Evolutionary conservation across 2,329 filamentous ascomycete genomes (phyloP).

Genomic region (Pseudocercospora crystallina): DNA sequence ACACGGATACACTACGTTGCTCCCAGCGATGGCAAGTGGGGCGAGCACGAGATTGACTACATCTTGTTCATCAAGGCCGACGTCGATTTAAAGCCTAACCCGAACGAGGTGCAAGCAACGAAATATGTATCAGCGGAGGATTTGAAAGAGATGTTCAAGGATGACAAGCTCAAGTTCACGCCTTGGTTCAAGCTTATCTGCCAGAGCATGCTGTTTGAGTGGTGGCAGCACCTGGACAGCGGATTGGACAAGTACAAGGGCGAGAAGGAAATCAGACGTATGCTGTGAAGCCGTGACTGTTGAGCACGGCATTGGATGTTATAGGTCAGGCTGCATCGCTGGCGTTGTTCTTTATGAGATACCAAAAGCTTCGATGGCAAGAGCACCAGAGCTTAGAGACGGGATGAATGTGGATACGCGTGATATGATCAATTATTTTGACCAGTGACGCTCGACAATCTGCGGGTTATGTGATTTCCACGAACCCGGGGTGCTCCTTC

Average conservation of each 20-base stretch:
- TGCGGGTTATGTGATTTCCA: too few relatives aligned
- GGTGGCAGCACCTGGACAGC: slow-evolving; percentile 84
- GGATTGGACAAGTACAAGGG: slow-evolving; percentile 82
- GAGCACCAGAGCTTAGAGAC: too few relatives aligned
- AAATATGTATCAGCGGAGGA: slow-evolving; percentile 80
- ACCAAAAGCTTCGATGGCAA: too few relatives aligned
- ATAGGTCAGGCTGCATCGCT: too few relatives aligned
- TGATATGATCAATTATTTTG: too few relatives aligned
- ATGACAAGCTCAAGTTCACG: slow-evolving; percentile 80
- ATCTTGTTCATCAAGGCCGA: slow-evolving; percentile 97
- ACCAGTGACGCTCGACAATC: too few relatives aligned
- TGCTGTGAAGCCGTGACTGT: slow-evolving; percentile 46
- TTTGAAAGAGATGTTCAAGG: slow-evolving; percentile 80
- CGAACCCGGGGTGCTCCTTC: too few relatives aligned
- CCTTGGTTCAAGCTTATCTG: slow-evolving; percentile 99
- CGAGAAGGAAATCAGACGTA: slow-evolving; percentile 83
- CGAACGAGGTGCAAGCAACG: slow-evolving; percentile 84
- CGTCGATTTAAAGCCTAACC: slow-evolving; percentile 77
- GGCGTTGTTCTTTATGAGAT: too few relatives aligned
- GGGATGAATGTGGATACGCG: too few relatives aligned
- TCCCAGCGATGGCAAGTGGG: slow-evolving; percentile 95
- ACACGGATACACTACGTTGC: slow-evolving; percentile 98
- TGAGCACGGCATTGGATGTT: too few relatives aligned
- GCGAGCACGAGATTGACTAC: slow-evolving; percentile 98
- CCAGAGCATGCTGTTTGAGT: slow-evolving; percentile 94